These are phyloP conservation scores for Coniochaeta sp. DNA, from an alignment of 2,329 filamentous ascomycete species.

Conservation along the genomic window DNA sequence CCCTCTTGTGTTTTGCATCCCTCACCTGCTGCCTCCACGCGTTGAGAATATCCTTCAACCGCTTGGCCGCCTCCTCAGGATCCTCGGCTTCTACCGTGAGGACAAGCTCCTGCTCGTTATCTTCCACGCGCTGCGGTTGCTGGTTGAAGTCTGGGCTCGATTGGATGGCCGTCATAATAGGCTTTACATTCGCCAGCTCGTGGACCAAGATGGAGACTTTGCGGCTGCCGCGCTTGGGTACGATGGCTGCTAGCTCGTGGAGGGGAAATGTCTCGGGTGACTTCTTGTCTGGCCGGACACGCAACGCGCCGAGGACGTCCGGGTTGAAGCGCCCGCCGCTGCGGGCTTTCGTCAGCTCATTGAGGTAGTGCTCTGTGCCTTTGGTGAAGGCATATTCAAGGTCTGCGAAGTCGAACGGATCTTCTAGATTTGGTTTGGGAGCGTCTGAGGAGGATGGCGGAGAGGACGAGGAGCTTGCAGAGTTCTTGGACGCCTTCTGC, in stretches of 20 bases:
- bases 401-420: constrained; percentile 42
- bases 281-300: constrained; percentile 27
- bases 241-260: constrained; percentile 47
- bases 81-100: constrained; percentile 46
- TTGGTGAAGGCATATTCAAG: constrained; percentile 34
- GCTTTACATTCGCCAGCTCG: constrained; percentile 38
- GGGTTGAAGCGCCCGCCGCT: constrained; percentile 45
- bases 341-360: constrained; percentile 32
- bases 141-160: constrained; percentile 48
- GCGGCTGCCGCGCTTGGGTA: constrained; percentile 34
- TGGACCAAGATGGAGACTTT: constrained; percentile 28
- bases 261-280: constrained; percentile 33
- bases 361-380: constrained; percentile 33
- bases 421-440: constrained; percentile 26
- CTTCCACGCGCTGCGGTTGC: constrained; percentile 49
- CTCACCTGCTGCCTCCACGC: constrained; percentile 44
- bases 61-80: constrained; percentile 35
- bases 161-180: constrained; percentile 49
- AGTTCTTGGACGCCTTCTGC: neutral
- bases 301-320: constrained; percentile 37
- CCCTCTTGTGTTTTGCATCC: constrained; percentile 36
- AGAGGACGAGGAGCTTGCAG: neutral
- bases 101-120: constrained; percentile 52
- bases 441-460: neutral
- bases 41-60: constrained; percentile 38